Base-by-base conservation (phyloP, 2,329 filamentous ascomycete species). In the Bretziella fagacearum region DNA sequence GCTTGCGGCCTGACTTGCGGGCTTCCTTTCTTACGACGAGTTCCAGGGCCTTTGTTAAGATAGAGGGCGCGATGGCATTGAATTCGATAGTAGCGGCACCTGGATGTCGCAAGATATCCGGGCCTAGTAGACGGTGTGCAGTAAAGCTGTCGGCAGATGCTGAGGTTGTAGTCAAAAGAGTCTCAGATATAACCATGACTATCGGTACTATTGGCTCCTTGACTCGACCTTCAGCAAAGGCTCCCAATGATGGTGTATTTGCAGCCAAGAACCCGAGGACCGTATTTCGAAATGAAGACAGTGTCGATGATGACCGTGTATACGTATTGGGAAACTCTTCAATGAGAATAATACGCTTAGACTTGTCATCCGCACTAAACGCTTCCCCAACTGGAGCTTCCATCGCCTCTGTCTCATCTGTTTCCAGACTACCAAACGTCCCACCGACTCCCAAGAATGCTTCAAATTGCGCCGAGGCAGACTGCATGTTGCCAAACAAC, bases 181-280 rank as follows among this genome's bases (percentile, higher is more conserved):
- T 93, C 61, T 98, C 91, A 0, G 91, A 95, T 44, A 98, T 77
- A 49, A 98, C 73, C 65, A 98, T 79, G 26, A 98, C 74, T 29
- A 96, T 69, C 0, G 91, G 91, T 1, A 74, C 77, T 22, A 77
- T 65, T 7, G 67, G 61, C 3, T 71, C 67, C 44, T 55, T 54
- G 26, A 55, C 60, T 42, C 56, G 62, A 54, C 62, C 66, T 51
- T 57, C 66, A 18, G 60, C 63, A 58, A 66, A 71, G 48, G 60
- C 57, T 25, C 69, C 60, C 11, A 73, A 61, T 5, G 77, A 68
- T 1, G 78, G 74, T 1, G 71, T 75, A 54, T 78, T 77, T 10
- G 75, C 66, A 6, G 81, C 77, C 43, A 95, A 69, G 59, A 82
- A 93, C 48, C 80, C 76, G 47, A 84, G 62, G 25, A 98, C 67